Conservation (phyloP, 1,284 basidiomycete genomes). For the Farysia itapuensis region DNA sequence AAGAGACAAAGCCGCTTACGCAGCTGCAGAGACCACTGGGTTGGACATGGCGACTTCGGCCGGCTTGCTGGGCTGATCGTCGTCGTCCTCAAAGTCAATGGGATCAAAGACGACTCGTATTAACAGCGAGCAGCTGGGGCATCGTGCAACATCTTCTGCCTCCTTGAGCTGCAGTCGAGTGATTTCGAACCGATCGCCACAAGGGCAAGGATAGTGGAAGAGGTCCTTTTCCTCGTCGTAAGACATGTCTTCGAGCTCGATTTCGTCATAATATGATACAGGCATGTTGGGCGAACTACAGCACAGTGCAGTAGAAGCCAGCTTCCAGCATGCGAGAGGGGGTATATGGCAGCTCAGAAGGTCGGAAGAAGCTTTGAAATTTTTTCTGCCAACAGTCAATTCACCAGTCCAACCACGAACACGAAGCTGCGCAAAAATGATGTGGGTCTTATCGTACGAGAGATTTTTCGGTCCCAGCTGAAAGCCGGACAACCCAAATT, state of each 20-base stretch:
- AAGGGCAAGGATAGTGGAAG: slow-evolving; percentile 94
- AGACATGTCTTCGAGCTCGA: slow-evolving; percentile 59
- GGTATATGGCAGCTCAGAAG: no score
- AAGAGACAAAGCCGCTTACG: slow-evolving; percentile 3
- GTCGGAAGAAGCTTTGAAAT: no score
- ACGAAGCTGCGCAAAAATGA: no score
- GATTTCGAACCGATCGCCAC: slow-evolving; percentile 97
- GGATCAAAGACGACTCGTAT: slow-evolving; percentile 94
- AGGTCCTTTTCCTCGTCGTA: slow-evolving; percentile 55
- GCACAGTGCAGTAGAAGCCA: no score
- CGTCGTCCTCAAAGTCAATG: slow-evolving; percentile 63
- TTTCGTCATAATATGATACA: slow-evolving; percentile 54
- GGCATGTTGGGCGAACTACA: slow-evolving; percentile 27
- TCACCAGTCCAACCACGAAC: no score
- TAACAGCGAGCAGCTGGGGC: slow-evolving; percentile 91
- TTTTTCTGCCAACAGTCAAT: no score
- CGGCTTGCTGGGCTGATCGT: slow-evolving; percentile 10
- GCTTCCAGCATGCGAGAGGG: no score
- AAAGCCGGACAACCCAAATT: no score
- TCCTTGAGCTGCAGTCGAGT: slow-evolving; percentile 76
- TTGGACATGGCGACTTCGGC: slow-evolving; percentile 7
- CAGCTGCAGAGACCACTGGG: slow-evolving; percentile 10
- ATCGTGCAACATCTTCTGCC: slow-evolving; percentile 94
- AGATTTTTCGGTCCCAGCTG: no score
- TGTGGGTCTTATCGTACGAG: no score